Evolutionary conservation across 2,329 filamentous ascomycete genomes (phyloP).

Genomic region (Ascochyta lentis): DNA sequence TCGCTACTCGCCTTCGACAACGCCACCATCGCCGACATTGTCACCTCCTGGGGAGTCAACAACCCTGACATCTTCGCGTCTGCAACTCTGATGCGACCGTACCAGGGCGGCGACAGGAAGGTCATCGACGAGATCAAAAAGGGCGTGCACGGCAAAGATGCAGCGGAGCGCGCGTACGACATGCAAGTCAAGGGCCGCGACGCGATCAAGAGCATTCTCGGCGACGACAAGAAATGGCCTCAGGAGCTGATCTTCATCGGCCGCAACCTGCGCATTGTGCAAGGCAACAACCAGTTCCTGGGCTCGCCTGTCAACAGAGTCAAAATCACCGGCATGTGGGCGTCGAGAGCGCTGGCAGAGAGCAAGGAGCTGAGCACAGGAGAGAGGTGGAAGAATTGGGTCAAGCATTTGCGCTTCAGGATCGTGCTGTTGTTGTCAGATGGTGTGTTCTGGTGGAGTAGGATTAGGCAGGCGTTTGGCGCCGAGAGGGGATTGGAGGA

Average conservation of each 20-base stretch:
- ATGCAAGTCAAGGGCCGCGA: slow-evolving; percentile 77
- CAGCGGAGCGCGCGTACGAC: slow-evolving; percentile 70
- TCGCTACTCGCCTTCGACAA: slow-evolving; percentile 94
- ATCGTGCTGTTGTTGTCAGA: slow-evolving; percentile 78
- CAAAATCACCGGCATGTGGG: slow-evolving; percentile 94
- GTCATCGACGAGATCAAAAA: slow-evolving; percentile 67
- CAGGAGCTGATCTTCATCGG: slow-evolving; percentile 92
- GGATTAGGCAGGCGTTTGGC: slow-evolving; percentile 77
- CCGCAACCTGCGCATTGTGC: slow-evolving; percentile 89
- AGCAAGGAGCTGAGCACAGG: slow-evolving; percentile 67
- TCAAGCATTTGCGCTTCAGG: slow-evolving; percentile 82
- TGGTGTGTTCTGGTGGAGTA: slow-evolving; percentile 81
- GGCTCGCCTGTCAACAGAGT: slow-evolving; percentile 88
- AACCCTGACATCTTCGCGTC: slow-evolving; percentile 91
- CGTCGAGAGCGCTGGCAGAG: slow-evolving; percentile 81
- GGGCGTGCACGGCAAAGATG: slow-evolving; percentile 61
- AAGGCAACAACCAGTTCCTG: slow-evolving; percentile 90
- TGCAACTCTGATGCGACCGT: slow-evolving; percentile 87
- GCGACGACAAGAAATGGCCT: slow-evolving; percentile 87
- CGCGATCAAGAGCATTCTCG: slow-evolving; percentile 78
- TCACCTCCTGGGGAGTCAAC: slow-evolving; percentile 82
- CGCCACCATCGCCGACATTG: slow-evolving; percentile 73
- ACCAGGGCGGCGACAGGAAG: slow-evolving; percentile 79
- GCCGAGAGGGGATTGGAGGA: slow-evolving; percentile 89
- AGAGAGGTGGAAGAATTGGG: slow-evolving; percentile 72